These are phyloP conservation scores for Hypomontagnella monticulosa DNA, from an alignment of 495 filamentous ascomycete species.

Conservation along the genomic window DNA sequence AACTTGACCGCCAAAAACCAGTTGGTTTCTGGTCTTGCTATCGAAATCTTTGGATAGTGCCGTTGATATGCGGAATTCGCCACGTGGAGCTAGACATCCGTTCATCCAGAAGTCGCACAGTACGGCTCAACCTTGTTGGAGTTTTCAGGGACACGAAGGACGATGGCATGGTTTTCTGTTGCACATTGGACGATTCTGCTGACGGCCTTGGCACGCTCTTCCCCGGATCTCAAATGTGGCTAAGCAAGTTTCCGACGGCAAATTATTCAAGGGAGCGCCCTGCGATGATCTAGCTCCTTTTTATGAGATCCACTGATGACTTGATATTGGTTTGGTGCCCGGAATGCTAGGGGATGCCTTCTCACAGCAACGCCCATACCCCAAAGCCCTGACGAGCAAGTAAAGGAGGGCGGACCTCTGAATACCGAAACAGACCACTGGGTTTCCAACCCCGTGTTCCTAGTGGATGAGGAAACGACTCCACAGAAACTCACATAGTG, in stretches of 20 bases:
- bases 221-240: no score
- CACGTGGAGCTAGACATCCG: neutral
- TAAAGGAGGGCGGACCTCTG: neutral
- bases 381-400: neutral
- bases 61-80: neutral
- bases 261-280: no score
- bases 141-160: neutral
- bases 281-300: no score
- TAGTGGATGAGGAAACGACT: neutral
- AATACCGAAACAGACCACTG: neutral
- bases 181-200: no score
- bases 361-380: neutral
- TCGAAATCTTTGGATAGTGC: neutral
- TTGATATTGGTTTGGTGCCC: no score
- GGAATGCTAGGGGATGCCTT: neutral
- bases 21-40: neutral
- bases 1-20: neutral
- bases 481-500: no score
- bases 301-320: no score
- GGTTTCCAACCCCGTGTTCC: neutral
- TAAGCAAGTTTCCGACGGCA: no score
- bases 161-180: neutral
- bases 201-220: no score
- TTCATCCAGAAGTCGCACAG: neutral
- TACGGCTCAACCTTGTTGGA: neutral